Evolutionary conservation across 495 filamentous ascomycete species (phyloP).

Genomic region (Hypoxylon subgilvum): DNA sequence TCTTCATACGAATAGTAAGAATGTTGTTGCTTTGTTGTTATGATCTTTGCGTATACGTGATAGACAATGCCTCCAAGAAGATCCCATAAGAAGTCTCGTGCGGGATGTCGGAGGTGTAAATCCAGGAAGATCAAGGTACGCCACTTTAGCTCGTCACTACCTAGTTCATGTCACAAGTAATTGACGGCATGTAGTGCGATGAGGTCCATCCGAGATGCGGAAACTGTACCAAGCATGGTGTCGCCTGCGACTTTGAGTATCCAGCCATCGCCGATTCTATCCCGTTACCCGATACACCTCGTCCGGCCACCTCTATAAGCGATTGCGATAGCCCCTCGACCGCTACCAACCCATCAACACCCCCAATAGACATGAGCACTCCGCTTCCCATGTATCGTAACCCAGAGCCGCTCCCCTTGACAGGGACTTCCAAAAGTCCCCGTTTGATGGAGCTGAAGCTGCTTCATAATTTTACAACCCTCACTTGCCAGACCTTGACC

Average conservation of each 20-base stretch:
- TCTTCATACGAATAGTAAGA: constrained; percentile 8
- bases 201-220: constrained; percentile 66
- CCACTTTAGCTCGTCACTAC: neutral
- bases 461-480: constrained; percentile 61
- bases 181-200: constrained; percentile 57
- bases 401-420: constrained; percentile 44
- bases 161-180: neutral
- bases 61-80: constrained; percentile 60
- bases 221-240: constrained; percentile 68
- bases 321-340: constrained; percentile 42
- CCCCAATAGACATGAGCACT: constrained; percentile 28
- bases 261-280: constrained; percentile 46
- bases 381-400: constrained; percentile 45
- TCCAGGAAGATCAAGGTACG: constrained; percentile 66
- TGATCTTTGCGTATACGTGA: constrained; percentile 27
- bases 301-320: constrained; percentile 42
- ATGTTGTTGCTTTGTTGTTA: constrained; percentile 20
- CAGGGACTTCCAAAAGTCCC: constrained; percentile 46
- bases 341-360: constrained; percentile 37
- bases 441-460: constrained; percentile 59
- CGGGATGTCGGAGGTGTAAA: constrained; percentile 67
- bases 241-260: constrained; percentile 65
- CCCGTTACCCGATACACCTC: constrained; percentile 31
- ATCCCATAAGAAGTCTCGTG: constrained; percentile 68
- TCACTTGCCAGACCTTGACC: constrained; percentile 60